Percentiles rank a stretch among this genome's conserved stretches.
Evolutionary conservation across 23 red algal genomes (phyloP).

Genomic region (Cyanidium caldarium): DNA sequence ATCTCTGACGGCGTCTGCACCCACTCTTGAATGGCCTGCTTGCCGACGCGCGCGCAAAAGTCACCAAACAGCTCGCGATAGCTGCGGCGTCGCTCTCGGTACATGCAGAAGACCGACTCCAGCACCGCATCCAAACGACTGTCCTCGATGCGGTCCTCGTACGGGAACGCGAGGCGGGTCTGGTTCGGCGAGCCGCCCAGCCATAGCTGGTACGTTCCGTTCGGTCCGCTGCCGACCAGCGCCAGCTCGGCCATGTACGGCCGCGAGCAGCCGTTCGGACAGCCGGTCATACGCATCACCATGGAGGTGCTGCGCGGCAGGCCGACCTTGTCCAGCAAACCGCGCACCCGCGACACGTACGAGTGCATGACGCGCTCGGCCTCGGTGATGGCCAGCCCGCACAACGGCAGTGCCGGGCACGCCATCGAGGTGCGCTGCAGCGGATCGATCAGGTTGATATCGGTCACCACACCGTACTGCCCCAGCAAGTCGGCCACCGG

Average conservation of each 20-base stretch:
- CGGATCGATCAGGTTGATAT: conserved; percentile 28
- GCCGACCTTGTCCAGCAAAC: conserved; percentile 32
- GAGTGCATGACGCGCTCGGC: conserved; percentile 83
- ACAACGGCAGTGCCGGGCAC: conserved; percentile 91
- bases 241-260: conserved; percentile 97
- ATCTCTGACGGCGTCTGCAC: too few relatives aligned
- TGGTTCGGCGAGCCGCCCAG: conserved; percentile 67
- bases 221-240: conserved; percentile 69
- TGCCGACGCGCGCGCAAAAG: conserved; percentile 76
- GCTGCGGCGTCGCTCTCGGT: conserved; percentile 1
- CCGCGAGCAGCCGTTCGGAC: conserved; percentile 89
- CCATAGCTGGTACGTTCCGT: conserved; percentile 74
- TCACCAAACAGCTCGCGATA: conserved; percentile 60
- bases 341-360: conserved; percentile 46
- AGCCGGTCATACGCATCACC: conserved; percentile 94
- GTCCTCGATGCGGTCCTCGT: conserved; percentile 46
- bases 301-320: conserved; percentile 18
- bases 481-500: conserved; percentile 54
- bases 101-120: conserved; percentile 44
- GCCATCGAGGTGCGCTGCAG: conserved; percentile 74
- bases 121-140: conserved; percentile 28
- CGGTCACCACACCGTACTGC: conserved; percentile 28
- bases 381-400: conserved; percentile 75
- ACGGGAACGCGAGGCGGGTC: conserved; percentile 73
- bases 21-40: conserved; percentile 41